Percentiles rank a stretch among this genome's conserved stretches.
phyloP scores from a whole-genome alignment of 495 filamentous ascomycete genomes.

The Monascus purpureus region DNA sequence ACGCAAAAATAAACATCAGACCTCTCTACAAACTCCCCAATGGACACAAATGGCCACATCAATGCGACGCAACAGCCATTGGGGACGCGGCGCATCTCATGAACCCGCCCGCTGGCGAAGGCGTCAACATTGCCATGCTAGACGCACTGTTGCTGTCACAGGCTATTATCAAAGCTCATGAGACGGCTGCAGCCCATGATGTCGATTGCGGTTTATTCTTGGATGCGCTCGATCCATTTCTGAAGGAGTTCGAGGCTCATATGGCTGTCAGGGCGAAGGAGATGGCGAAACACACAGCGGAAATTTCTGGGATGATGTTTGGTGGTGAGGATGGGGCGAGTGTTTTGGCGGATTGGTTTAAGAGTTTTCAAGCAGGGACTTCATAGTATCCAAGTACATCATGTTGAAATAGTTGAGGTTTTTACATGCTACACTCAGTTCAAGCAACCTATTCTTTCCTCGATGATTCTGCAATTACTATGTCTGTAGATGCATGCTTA shows the following conservation, averaged over 20 bases:
- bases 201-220: constrained; percentile 8
- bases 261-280: constrained; percentile 19
- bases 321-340: constrained; percentile 12
- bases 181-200: not conserved
- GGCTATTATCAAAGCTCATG: constrained; percentile 14
- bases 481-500: too few relatives aligned
- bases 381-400: too few relatives aligned
- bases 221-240: constrained; percentile 7
- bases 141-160: constrained; percentile 40
- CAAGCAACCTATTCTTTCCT: too few relatives aligned
- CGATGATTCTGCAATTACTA: too few relatives aligned
- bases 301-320: constrained; percentile 14
- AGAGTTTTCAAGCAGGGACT: constrained; percentile 1
- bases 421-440: too few relatives aligned
- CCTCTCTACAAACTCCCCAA: constrained; percentile 38
- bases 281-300: constrained; percentile 14
- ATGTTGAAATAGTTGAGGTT: too few relatives aligned
- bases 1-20: constrained; percentile 9
- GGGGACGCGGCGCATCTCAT: constrained; percentile 52
- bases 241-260: constrained; percentile 20
- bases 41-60: constrained; percentile 31
- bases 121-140: constrained; percentile 43
- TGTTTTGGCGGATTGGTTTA: constrained; percentile 12
- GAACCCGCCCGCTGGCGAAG: constrained; percentile 46
- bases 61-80: constrained; percentile 33